These are phyloP conservation scores for Hypoxylon sp. DNA, from an alignment of 2,329 filamentous ascomycete genomes.

Conservation along the genomic window DNA sequence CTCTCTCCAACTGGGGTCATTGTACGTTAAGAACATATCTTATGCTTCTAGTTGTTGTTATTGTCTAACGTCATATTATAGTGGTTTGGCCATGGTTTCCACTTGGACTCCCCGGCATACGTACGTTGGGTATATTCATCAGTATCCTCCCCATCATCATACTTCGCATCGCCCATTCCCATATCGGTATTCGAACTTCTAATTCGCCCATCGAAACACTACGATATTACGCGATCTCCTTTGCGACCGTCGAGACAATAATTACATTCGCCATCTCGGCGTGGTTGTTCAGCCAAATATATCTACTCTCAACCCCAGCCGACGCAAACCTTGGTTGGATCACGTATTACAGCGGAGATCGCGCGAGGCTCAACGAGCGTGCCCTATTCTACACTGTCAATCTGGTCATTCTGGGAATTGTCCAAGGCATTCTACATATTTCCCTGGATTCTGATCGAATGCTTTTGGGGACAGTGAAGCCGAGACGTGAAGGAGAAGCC, in stretches of 20 bases:
- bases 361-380: constrained; percentile 85
- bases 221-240: constrained; percentile 67
- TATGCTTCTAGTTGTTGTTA: background rate
- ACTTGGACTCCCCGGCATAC: constrained; percentile 80
- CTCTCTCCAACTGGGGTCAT: constrained; percentile 78
- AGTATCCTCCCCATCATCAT: constrained; percentile 84
- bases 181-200: constrained; percentile 80
- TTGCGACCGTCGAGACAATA: constrained; percentile 77
- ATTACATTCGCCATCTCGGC: constrained; percentile 84
- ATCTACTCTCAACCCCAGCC: constrained; percentile 77
- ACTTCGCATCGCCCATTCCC: constrained; percentile 87
- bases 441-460: constrained; percentile 81
- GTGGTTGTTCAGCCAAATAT: constrained; percentile 84
- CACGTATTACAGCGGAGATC: constrained; percentile 78
- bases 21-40: constrained; percentile 64
- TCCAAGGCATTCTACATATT: constrained; percentile 80
- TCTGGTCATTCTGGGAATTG: constrained; percentile 76
- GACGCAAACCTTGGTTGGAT: constrained; percentile 79
- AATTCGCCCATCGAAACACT: constrained; percentile 77
- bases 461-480: constrained; percentile 60
- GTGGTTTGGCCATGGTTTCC: constrained; percentile 92
- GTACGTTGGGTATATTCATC: constrained; percentile 81
- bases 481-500: constrained; percentile 45
- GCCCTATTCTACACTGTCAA: constrained; percentile 84
- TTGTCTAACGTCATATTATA: constrained; percentile 55